phyloP scores from a whole-genome alignment of 345 rosid species.

The Euphorbia pulcherrima region DNA sequence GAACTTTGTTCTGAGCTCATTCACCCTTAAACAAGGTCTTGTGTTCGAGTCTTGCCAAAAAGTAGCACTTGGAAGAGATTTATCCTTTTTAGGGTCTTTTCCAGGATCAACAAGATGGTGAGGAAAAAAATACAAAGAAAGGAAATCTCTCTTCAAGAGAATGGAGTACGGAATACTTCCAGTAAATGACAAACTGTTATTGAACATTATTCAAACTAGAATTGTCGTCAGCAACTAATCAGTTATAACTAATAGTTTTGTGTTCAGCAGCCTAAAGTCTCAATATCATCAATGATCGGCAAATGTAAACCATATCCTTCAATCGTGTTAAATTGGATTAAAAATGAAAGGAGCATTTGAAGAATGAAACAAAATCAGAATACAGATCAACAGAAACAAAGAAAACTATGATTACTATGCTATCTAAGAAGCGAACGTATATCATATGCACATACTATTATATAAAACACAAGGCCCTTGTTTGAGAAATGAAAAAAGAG shows the following conservation, averaged over 20 bases:
- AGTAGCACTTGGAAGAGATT: neutral
- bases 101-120: neutral
- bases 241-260: too few species aligned
- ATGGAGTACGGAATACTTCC: neutral
- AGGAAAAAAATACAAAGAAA: neutral
- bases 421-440: neutral
- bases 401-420: too few species aligned
- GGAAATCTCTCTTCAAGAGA: neutral
- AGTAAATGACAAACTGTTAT: neutral
- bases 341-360: neutral
- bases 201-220: neutral
- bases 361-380: neutral
- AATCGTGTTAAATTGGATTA: neutral
- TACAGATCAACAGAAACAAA: neutral
- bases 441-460: neutral
- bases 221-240: neutral
- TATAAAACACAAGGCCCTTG: neutral
- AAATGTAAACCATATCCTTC: neutral
- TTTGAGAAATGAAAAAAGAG: neutral
- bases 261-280: slow-evolving; percentile 6
- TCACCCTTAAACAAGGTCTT: too few species aligned
- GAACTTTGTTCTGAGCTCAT: neutral
- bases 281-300: neutral
- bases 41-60: neutral
- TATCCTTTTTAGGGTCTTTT: neutral